These are phyloP conservation scores for Gypsophila paniculata DNA, from an alignment of 179 eudicot genomes.

Conservation along the genomic window DNA sequence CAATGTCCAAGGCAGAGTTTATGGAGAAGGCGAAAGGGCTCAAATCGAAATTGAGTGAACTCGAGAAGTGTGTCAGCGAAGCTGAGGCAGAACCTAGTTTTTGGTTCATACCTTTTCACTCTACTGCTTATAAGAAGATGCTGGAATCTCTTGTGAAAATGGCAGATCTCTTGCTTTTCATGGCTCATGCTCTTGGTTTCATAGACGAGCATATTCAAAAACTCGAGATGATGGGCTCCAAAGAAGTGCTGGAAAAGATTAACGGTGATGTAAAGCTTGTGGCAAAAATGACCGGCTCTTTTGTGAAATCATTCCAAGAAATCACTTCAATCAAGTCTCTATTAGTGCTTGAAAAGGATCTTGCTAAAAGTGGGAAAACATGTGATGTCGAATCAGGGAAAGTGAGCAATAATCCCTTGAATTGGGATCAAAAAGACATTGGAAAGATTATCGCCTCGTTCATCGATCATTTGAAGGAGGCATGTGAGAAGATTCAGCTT, in stretches of 20 bases:
- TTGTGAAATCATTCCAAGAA: constrained; percentile 46
- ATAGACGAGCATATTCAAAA: constrained; percentile 35
- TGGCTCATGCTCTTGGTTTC: constrained; percentile 36
- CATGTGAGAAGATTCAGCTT: constrained; percentile 22
- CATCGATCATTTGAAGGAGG: constrained; percentile 37
- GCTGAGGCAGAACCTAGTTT: constrained; percentile 77
- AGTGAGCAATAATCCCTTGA: constrained; percentile 15
- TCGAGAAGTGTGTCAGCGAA: constrained; percentile 48
- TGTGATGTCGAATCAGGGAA: constrained; percentile 63
- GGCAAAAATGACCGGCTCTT: constrained; percentile 31
- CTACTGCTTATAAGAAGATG: constrained; percentile 46
- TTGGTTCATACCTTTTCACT: constrained; percentile 67
- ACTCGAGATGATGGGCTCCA: constrained; percentile 23
- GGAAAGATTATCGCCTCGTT: constrained; percentile 36
- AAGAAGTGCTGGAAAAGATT: constrained; percentile 32
- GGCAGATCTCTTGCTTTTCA: constrained; percentile 41
- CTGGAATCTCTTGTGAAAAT: constrained; percentile 47
- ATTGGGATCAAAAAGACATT: constrained; percentile 35
- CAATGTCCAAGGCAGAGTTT: constrained; percentile 15
- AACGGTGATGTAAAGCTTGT: constrained; percentile 45
- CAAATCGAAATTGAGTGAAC: constrained; percentile 35
- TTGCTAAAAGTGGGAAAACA: constrained; percentile 30
- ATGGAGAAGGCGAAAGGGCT: constrained; percentile 33
- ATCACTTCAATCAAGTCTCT: constrained; percentile 49
- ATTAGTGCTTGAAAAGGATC: constrained; percentile 37